Percentiles rank a stretch among this genome's conserved stretches.
phyloP scores from a whole-genome alignment of 495 filamentous ascomycete species.

The Umbilicaria muhlenbergii region DNA sequence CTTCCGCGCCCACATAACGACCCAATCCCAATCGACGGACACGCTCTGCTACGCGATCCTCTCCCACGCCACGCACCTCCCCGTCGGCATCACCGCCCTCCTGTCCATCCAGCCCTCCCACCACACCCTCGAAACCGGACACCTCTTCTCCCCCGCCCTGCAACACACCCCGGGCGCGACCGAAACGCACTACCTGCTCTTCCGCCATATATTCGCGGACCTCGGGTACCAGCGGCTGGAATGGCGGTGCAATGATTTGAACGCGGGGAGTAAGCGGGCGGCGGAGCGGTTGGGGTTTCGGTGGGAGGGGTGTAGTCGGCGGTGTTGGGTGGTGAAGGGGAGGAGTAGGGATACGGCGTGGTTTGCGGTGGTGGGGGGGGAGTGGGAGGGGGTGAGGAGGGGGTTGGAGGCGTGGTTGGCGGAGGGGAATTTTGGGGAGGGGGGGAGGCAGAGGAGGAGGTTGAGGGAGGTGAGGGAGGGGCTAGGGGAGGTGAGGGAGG shows the following conservation, averaged over 20 bases:
- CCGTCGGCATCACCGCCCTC: slow-evolving; percentile 13
- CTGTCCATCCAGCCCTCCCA: slow-evolving; percentile 26
- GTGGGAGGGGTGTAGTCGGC: slow-evolving; percentile 37
- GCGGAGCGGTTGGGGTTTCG: slow-evolving; percentile 36
- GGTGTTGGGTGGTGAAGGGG: slow-evolving; percentile 41
- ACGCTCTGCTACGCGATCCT: too few species aligned
- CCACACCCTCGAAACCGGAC: slow-evolving; percentile 31
- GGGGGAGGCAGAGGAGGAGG: slow-evolving; percentile 25
- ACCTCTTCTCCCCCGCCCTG: slow-evolving; percentile 26
- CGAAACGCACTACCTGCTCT: slow-evolving; percentile 33
- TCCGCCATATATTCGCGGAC: slow-evolving; percentile 28
- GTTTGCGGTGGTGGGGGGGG: slow-evolving; percentile 33
- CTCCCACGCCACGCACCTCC: too few species aligned
- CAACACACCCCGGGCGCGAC: slow-evolving; percentile 35
- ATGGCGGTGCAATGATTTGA: slow-evolving; percentile 41
- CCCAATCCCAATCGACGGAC: too few species aligned
- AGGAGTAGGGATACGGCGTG: slow-evolving; percentile 38
- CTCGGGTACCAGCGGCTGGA: slow-evolving; percentile 38
- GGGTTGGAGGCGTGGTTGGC: slow-evolving; percentile 32
- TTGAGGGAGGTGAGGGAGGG: slow-evolving; percentile 17
- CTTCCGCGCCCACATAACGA: too few species aligned
- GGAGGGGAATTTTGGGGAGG: slow-evolving; percentile 29
- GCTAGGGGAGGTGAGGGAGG: not conserved
- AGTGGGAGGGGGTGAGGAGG: slow-evolving; percentile 28
- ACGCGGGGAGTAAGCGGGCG: slow-evolving; percentile 29